Conservation (phyloP, 768 basidiomycete genomes). For the Kwoniella dendrophila region DNA sequence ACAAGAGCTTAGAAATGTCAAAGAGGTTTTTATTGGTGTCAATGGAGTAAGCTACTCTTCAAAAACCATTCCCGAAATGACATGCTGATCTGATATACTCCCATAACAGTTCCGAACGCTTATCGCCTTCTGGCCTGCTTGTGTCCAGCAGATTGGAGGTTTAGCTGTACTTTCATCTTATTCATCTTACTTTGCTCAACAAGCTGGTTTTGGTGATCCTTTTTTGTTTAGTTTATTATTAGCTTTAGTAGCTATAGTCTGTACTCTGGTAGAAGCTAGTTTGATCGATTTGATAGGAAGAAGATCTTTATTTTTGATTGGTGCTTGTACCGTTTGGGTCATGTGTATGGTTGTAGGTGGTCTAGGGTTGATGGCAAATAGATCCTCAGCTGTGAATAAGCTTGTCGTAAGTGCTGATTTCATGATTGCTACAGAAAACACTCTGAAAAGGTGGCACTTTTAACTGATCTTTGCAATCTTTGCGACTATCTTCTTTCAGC, state of each 20-base stretch:
- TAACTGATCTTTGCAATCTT: too few relatives aligned
- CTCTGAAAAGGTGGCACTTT: too few relatives aligned
- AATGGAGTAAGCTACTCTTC: background rate
- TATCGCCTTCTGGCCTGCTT: conserved; percentile 39
- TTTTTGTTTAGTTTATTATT: conserved; percentile 40
- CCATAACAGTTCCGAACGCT: conserved; percentile 37
- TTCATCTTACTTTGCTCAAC: conserved; percentile 37
- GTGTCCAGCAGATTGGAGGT: conserved; percentile 39
- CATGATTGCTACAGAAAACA: too few relatives aligned
- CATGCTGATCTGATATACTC: background rate
- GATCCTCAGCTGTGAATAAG: conserved; percentile 19
- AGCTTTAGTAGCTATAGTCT: conserved; percentile 28
- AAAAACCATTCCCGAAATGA: background rate
- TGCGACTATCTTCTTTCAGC: conserved; percentile 7
- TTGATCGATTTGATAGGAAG: conserved; percentile 39
- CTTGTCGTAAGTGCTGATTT: conserved; percentile 21
- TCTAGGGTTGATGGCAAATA: conserved; percentile 27
- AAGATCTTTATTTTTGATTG: conserved; percentile 32
- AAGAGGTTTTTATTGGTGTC: conserved; percentile 37
- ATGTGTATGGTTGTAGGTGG: conserved; percentile 37
- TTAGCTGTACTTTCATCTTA: conserved; percentile 30
- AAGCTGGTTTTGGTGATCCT: conserved; percentile 38
- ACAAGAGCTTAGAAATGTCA: conserved; percentile 27
- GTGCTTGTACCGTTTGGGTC: conserved; percentile 27
- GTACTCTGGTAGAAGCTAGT: conserved; percentile 33